Evolutionary conservation across 2,329 filamentous ascomycete genomes (phyloP).

Genomic region (Microdochium trichocladiopsis): DNA sequence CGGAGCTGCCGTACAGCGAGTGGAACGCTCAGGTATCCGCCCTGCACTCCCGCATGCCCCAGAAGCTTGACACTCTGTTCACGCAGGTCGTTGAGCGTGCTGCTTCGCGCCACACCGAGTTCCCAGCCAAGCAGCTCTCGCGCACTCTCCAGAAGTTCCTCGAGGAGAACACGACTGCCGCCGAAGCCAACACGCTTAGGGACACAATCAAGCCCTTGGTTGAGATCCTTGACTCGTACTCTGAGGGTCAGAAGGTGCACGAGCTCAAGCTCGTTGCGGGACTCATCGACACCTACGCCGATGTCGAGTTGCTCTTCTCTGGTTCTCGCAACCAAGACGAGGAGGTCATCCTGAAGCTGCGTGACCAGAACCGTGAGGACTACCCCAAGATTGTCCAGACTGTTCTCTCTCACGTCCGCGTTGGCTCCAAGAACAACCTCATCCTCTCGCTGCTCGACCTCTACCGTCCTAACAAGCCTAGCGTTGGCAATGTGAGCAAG

Average conservation of each 20-base stretch:
- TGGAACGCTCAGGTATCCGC: conserved; percentile 95
- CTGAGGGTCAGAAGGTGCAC: conserved; percentile 82
- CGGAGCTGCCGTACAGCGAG: conserved; percentile 90
- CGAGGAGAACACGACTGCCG: conserved; percentile 71
- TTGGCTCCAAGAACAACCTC: conserved; percentile 89
- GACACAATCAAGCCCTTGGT: conserved; percentile 67
- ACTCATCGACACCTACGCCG: conserved; percentile 75
- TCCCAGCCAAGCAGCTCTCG: conserved; percentile 80
- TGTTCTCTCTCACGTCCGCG: conserved; percentile 88
- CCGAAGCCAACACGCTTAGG: conserved; percentile 68
- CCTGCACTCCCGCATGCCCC: conserved; percentile 93
- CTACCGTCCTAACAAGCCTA: conserved; percentile 91
- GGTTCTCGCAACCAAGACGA: conserved; percentile 81
- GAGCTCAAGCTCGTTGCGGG: conserved; percentile 77
- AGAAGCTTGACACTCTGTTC: conserved; percentile 79
- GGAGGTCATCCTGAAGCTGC: conserved; percentile 85
- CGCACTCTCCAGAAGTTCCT: conserved; percentile 85
- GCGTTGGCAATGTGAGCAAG: conserved; percentile 80
- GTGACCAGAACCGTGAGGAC: conserved; percentile 95
- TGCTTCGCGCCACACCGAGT: conserved; percentile 71
- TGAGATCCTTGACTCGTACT: conserved; percentile 71
- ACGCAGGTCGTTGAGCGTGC: conserved; percentile 81
- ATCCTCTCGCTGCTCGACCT: conserved; percentile 86
- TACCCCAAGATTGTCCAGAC: conserved; percentile 77
- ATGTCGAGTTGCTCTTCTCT: conserved; percentile 82